phyloP scores from a whole-genome alignment of 371 early-diverging fungal species.

The Mortierella sp. region DNA sequence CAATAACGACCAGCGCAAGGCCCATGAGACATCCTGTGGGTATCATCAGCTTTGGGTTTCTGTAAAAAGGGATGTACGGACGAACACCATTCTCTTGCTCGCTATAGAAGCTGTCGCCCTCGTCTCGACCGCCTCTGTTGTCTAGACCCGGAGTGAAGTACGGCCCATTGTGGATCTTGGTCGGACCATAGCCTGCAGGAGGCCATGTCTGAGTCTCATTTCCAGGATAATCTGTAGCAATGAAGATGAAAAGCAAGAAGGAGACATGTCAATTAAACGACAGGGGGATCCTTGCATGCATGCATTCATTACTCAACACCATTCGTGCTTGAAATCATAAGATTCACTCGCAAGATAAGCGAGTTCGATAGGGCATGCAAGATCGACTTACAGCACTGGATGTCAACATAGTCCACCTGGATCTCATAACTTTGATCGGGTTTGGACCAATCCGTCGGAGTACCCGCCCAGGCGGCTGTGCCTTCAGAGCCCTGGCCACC shows the following conservation, averaged over 20 bases:
- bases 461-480: conserved; percentile 79
- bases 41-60: conserved; percentile 40
- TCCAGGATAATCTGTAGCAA: conserved; percentile 24
- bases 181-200: conserved; percentile 44
- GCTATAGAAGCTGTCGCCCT: neutral
- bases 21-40: conserved; percentile 44
- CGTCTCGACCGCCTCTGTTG: conserved; percentile 3
- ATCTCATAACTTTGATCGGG: conserved; percentile 58
- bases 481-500: conserved; percentile 73
- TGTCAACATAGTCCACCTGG: conserved; percentile 63
- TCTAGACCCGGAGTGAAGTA: conserved; percentile 39
- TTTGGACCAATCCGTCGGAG: conserved; percentile 71
- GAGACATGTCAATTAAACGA: neutral
- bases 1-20: conserved; percentile 21
- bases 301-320: neutral
- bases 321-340: neutral
- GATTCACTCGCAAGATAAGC: neutral
- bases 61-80: conserved; percentile 47
- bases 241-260: neutral
- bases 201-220: conserved; percentile 44
- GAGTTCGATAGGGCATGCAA: too few species aligned
- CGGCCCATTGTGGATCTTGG: conserved; percentile 29
- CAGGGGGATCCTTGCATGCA: neutral
- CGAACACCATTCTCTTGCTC: conserved; percentile 11
- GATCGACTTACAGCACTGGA: conserved; percentile 60